These are phyloP conservation scores for Plantago major DNA, from an alignment of 257 asterid species.

Conservation along the genomic window DNA sequence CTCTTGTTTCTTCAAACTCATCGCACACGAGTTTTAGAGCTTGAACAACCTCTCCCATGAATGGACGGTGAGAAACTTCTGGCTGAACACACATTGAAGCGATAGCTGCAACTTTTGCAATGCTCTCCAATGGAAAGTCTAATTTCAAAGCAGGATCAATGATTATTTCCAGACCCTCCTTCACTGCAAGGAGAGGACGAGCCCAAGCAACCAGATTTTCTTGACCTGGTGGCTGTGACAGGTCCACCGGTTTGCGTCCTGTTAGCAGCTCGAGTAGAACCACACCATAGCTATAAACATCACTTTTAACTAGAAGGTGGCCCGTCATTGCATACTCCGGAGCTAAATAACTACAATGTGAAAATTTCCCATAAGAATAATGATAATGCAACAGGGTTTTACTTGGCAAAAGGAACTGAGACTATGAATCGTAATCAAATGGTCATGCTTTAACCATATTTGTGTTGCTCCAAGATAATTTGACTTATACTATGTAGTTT, in stretches of 20 bases:
- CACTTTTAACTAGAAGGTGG: conserved; percentile 92
- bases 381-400: background rate
- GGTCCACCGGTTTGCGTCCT: conserved; percentile 84
- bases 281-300: conserved; percentile 93
- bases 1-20: conserved; percentile 64
- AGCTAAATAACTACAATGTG: conserved; percentile 72
- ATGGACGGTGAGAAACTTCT: conserved; percentile 90
- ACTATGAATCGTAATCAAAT: too few relatives aligned
- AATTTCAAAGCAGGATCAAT: conserved; percentile 47
- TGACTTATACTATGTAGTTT: too few relatives aligned
- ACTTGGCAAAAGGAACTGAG: too few relatives aligned
- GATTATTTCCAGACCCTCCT: conserved; percentile 59
- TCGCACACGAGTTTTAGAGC: conserved; percentile 85
- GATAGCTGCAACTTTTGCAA: conserved; percentile 72
- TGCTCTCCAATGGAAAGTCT: conserved; percentile 38
- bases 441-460: too few relatives aligned
- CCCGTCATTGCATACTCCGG: conserved; percentile 99
- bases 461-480: too few relatives aligned
- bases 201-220: conserved; percentile 92
- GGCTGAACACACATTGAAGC: conserved; percentile 99
- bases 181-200: conserved; percentile 62
- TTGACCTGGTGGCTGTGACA: conserved; percentile 85
- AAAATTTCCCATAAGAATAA: conserved; percentile 9
- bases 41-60: conserved; percentile 98
- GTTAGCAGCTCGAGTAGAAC: conserved; percentile 91